Conservation (phyloP, 208 protist species). For the Leishmania lainsoni region DNA sequence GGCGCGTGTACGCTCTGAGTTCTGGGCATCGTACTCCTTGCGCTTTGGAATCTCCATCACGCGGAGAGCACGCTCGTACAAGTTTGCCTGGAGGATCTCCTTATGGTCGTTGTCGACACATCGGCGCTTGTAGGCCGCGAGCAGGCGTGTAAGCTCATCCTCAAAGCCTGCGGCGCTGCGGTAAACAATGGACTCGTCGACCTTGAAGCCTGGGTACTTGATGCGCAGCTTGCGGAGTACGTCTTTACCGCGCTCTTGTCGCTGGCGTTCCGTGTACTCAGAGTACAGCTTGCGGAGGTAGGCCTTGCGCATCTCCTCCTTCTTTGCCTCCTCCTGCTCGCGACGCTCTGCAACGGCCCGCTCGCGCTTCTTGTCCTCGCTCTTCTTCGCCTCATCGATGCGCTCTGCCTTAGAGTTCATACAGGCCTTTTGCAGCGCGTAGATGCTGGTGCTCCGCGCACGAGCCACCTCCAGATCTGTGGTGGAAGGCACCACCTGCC, state of each 20-base stretch:
- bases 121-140: constrained; percentile 32
- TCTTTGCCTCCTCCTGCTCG: constrained; percentile 54
- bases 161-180: constrained; percentile 64
- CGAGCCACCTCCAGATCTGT: constrained; percentile 47
- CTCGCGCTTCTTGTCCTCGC: constrained; percentile 41
- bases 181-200: constrained; percentile 53
- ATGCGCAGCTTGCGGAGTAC: constrained; percentile 59
- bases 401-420: constrained; percentile 42
- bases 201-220: constrained; percentile 78
- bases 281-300: constrained; percentile 50
- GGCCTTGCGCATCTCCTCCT: constrained; percentile 37
- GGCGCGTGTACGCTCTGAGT: constrained; percentile 56
- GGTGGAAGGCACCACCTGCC: constrained; percentile 25
- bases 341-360: constrained; percentile 45
- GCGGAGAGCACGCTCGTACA: constrained; percentile 76
- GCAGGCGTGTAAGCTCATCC: constrained; percentile 64
- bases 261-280: constrained; percentile 62
- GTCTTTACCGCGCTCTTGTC: constrained; percentile 63
- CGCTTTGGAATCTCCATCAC: constrained; percentile 73
- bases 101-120: constrained; percentile 44
- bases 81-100: constrained; percentile 67
- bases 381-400: constrained; percentile 38
- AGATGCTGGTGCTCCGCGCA: constrained; percentile 39
- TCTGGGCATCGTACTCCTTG: constrained; percentile 47
- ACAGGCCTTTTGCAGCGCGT: constrained; percentile 48